Conservation (phyloP, 139 green algal genomes). For the Eudorina sp. region DNA sequence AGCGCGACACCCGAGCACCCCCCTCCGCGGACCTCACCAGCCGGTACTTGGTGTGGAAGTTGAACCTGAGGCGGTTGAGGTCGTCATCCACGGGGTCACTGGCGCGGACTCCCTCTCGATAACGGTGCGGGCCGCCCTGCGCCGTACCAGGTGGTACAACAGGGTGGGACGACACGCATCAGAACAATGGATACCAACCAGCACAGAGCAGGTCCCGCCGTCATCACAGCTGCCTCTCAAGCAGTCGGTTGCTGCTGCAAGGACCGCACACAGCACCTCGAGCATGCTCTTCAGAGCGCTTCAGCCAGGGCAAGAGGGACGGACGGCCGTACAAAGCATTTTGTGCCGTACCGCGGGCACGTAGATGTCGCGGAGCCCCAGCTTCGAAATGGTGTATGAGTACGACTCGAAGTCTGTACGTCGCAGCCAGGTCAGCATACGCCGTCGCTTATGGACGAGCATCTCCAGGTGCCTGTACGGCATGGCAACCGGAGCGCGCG, state of each 20-base stretch:
- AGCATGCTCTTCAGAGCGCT: too few species aligned
- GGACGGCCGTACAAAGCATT: too few species aligned
- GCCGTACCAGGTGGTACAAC: too few species aligned
- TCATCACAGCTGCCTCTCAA: too few species aligned
- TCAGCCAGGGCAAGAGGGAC: too few species aligned
- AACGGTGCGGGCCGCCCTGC: constrained; percentile 53
- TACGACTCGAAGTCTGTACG: constrained; percentile 61
- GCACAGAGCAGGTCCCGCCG: too few species aligned
- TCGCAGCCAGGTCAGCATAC: constrained; percentile 65
- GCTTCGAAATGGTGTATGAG: constrained; percentile 55
- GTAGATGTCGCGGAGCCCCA: constrained; percentile 69
- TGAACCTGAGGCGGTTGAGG: constrained; percentile 47
- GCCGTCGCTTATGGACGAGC: constrained; percentile 65
- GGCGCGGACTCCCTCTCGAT: constrained; percentile 42
- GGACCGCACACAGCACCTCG: too few species aligned
- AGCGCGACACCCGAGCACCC: too few species aligned
- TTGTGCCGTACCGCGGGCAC: constrained; percentile 38
- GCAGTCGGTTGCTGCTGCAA: too few species aligned
- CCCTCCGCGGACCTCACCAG: too few species aligned
- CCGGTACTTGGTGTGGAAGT: constrained; percentile 58
- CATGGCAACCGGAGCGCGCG: not conserved
- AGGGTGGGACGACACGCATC: too few species aligned
- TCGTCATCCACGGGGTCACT: constrained; percentile 43
- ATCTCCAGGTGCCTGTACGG: constrained; percentile 60
- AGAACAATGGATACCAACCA: too few species aligned